Conservation (phyloP, 2,329 filamentous ascomycete species). For the Hymenoscyphus fraxineus region DNA sequence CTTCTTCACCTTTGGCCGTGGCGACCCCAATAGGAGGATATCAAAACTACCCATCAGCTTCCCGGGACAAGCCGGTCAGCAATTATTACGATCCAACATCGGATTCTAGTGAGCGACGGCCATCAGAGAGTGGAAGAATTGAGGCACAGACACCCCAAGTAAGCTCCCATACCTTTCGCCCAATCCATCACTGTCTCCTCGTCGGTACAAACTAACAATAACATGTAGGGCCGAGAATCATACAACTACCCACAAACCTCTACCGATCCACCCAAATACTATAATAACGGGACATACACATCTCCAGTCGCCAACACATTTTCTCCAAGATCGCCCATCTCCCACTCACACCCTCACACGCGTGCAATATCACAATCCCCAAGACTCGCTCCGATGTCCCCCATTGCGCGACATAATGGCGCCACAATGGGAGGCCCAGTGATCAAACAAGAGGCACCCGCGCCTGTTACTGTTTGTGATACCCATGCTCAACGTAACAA, state of each 20-base stretch:
- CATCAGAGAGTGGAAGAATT: conserved; percentile 34
- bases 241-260: conserved; percentile 45
- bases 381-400: conserved; percentile 42
- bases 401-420: conserved; percentile 44
- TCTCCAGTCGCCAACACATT: conserved; percentile 46
- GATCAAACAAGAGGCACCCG: conserved; percentile 25
- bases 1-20: conserved; percentile 28
- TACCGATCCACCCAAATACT: conserved; percentile 45
- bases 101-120: conserved; percentile 40
- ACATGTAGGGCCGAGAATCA: conserved; percentile 45
- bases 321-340: conserved; percentile 47
- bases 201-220: conserved; percentile 18
- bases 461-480: conserved; percentile 27
- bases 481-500: conserved; percentile 1
- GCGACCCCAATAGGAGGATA: conserved; percentile 29
- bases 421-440: conserved; percentile 32
- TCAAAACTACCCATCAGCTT: conserved; percentile 35
- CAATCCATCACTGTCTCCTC: neutral
- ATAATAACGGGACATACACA: conserved; percentile 46
- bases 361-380: conserved; percentile 32
- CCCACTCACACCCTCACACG: conserved; percentile 43
- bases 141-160: conserved; percentile 34
- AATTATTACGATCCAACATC: conserved; percentile 45
- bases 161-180: conserved; percentile 11
- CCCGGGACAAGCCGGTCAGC: conserved; percentile 40